phyloP scores from a whole-genome alignment of 352 stramenopile genomes.

The Phytophthora lateralis region DNA sequence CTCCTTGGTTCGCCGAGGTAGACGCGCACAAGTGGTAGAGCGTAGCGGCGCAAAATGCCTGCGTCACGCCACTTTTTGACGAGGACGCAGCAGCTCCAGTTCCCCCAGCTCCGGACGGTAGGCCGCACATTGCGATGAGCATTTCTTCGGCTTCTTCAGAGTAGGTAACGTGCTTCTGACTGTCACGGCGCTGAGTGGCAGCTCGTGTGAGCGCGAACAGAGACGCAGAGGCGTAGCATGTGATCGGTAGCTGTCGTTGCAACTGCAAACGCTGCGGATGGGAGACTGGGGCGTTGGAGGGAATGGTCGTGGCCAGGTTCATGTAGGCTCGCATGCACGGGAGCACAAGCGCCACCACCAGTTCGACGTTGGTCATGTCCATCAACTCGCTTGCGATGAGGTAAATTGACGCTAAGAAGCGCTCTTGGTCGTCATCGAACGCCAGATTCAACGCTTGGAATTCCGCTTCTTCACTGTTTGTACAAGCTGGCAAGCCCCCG shows the following conservation, averaged over 20 bases:
- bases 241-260: constrained; percentile 47
- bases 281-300: neutral
- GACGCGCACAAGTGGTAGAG: constrained; percentile 80
- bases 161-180: constrained; percentile 48
- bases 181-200: constrained; percentile 59
- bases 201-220: constrained; percentile 63
- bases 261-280: constrained; percentile 26
- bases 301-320: constrained; percentile 12
- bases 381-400: constrained; percentile 70
- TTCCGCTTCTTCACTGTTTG: constrained; percentile 21
- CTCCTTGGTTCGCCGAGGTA: constrained; percentile 44
- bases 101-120: constrained; percentile 15
- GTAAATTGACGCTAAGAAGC: constrained; percentile 72
- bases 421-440: constrained; percentile 65
- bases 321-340: constrained; percentile 44
- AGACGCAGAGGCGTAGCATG: constrained; percentile 50
- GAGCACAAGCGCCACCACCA: constrained; percentile 56
- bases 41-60: constrained; percentile 76
- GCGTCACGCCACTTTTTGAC: constrained; percentile 36
- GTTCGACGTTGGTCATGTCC: constrained; percentile 60
- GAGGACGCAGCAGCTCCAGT: constrained; percentile 11
- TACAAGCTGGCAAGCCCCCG: neutral
- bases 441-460: constrained; percentile 51
- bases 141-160: constrained; percentile 45
- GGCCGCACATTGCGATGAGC: constrained; percentile 60